Conservation (phyloP, 73 alveolate species). For the Paraurostyla sp. region DNA sequence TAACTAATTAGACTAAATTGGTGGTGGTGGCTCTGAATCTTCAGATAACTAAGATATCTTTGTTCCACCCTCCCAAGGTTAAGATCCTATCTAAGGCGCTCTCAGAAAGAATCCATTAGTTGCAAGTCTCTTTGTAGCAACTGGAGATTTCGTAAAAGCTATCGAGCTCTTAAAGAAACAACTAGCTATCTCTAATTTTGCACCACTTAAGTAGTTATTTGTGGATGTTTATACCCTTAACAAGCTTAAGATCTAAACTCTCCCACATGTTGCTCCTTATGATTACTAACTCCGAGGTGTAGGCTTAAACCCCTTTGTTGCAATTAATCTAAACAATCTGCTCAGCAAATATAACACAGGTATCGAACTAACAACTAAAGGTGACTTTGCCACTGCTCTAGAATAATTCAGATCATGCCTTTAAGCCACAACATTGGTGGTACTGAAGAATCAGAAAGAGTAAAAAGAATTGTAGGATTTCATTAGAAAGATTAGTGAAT, state of each 20-base stretch:
- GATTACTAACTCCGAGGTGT: neutral
- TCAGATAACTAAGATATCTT: neutral
- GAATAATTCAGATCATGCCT: constrained; percentile 26
- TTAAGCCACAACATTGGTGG: neutral
- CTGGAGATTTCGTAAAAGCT: constrained; percentile 51
- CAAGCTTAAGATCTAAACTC: constrained; percentile 35
- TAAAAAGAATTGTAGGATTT: constrained; percentile 43
- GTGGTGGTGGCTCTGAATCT: too few species aligned
- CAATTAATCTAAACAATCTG: neutral
- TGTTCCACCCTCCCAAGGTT: constrained; percentile 64
- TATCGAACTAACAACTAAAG: constrained; percentile 51
- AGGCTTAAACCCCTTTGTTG: neutral
- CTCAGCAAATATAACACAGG: constrained; percentile 27
- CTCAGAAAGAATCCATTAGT: neutral
- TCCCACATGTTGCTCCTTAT: constrained; percentile 44
- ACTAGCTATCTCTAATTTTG: constrained; percentile 42
- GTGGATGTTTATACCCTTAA: neutral
- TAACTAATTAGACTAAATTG: neutral
- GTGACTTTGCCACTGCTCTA: constrained; percentile 52
- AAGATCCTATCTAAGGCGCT: neutral
- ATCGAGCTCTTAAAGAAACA: constrained; percentile 35
- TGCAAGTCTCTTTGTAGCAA: constrained; percentile 30
- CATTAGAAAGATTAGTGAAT: constrained; percentile 41
- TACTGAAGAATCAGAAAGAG: constrained; percentile 18
- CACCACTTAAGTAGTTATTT: neutral